Base-by-base conservation (phyloP, 1,284 basidiomycete genomes). In the Rhodotorula sp. region DNA sequence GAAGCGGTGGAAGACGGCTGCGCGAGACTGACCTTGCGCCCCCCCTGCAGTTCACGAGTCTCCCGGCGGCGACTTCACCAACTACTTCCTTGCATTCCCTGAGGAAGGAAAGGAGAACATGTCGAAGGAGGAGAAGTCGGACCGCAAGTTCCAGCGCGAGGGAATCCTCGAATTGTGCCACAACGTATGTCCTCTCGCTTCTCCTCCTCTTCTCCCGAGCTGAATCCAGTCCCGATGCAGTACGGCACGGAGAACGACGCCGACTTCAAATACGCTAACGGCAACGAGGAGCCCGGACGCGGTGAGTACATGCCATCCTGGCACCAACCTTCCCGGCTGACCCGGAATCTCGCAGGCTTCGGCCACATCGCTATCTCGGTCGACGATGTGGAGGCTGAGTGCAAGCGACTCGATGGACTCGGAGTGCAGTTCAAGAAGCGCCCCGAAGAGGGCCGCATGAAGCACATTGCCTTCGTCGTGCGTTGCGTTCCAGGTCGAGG, bases 381-480 rank as follows among this genome's bases (percentile, higher is more conserved):
- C 58, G 89, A 90, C 75, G 85, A 97, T 78, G 84, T 98, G 74
- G 84, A 94, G 71, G 86, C 75, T 4, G 70, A 72, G 61, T 62
- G 59, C 34, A 88, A 85, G 58, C 86, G 92, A 51, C 92, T 99
- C 72, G 91, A 93, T 75, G 82, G 85, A 69, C 84, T 92, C 26
- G 88, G 89, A 10, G 93, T 95, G 52, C 82, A 84, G 63, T 97
- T 95, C 84, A 90, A 94, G 85, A 97, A 96, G 84, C 86, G 85
- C 69, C 88, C 88, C 8, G 93, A 95, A 65, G 58, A 59, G 44
- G 56, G 55, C n/a, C n/a, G 44, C 13, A 56, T 40, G 56, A 30
- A 37, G 56, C 53, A 89, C 76, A 90, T 92, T 71, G 93, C 93
- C 4, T 95, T 96, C 80, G 88, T 93, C 76, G 82, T 91, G 26